Base-by-base conservation (phyloP, 116 monocot genomes). In the Dioscorea cayenensis region DNA sequence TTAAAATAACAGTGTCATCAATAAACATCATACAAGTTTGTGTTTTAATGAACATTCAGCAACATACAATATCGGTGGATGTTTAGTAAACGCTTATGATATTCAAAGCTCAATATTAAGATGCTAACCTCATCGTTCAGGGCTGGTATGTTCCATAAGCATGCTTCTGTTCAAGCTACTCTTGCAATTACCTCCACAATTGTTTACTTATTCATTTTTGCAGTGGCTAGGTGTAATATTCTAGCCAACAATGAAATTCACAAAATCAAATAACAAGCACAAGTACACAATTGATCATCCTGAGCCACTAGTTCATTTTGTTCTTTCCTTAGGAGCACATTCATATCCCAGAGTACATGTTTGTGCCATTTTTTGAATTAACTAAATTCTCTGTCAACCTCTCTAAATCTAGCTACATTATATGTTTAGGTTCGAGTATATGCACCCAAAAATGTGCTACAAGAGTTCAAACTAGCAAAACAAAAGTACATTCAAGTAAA, bases 51-150 rank as follows among this genome's bases (percentile, higher is more conserved):
- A 5, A 55, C 17, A 16, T 55, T 65, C 80, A 96, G 90, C 90
- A 73, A 79, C 90, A n/a, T 97, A 97, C 59, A 83, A 90, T 51
- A 77, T 97, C 1, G 97, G 97, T 49, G 90, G 97, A 2, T 74
- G 79, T 55, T 80, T 77, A 3, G 60, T 90, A 73, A 97, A 84
- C 78, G 97, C 93, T 50, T 78, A 82, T 66, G 81, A 71, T 52
- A 97, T 97, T 64, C 92, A 81, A 65, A 78, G 80, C 48, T 90
- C 78, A 52, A 88, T 97, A 68, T 79, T 97, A 23, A 77, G 90
- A 28, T 87, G 86, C 70, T 85, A 82, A 37, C 72, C 86, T 29
- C 84, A 82, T 80, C 78, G 78, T 73, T 87, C 81, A 65, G 76
- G 86, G 74, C 14, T 60, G 76, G 89, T 92, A 83, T 61, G 19